Base-by-base conservation (phyloP, 2,329 filamentous ascomycete species). In the Cladosporium sp. region DNA sequence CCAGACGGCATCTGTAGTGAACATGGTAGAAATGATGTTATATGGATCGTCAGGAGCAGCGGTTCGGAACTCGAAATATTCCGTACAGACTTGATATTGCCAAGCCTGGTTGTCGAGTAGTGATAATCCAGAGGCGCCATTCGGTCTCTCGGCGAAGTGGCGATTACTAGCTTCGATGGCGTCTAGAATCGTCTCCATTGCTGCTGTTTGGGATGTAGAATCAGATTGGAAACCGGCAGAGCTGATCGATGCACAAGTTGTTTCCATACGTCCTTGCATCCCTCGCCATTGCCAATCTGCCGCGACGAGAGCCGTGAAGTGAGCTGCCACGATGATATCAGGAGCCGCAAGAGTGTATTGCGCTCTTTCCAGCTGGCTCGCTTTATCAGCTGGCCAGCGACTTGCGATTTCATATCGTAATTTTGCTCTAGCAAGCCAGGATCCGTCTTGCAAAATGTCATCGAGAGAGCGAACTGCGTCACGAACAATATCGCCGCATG, bases 11-110 rank as follows among this genome's bases (percentile, higher is more conserved):
- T 59, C 48, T 37, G 58, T 37, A 6, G 53, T 57, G 28, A 59
- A 55, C 47, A 62, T 56, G 19, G 39, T 47, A 34, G 59, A 60
- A 32, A 61, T 39, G 49, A 64, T 60, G 2, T 61, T 64, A 40
- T 60, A 58, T 12, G 60, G 59, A 36, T 64, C 61, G 3, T 53
- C 45, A 5, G 59, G 56, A 49, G 64, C 61, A n/a, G 59, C 61
- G 19, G 42, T 44, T 28, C 62, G 62, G 39, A 61, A 63, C 44
- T 61, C 59, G n/a, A 62, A 62, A 19, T 60, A 61, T 47, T 64
- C 63, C 5, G 60, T 60, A 56, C 62, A 64, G 45, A 57, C 58
- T 44, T 65, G 63, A 45, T 60, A 65, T 24, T 36, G 52, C 62
- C 62, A 65, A 20, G 56, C 57, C 28, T 56, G 25, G n/a, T 58